Base-by-base conservation (phyloP, 495 filamentous ascomycete species). In the Gamarada debralockiae region DNA sequence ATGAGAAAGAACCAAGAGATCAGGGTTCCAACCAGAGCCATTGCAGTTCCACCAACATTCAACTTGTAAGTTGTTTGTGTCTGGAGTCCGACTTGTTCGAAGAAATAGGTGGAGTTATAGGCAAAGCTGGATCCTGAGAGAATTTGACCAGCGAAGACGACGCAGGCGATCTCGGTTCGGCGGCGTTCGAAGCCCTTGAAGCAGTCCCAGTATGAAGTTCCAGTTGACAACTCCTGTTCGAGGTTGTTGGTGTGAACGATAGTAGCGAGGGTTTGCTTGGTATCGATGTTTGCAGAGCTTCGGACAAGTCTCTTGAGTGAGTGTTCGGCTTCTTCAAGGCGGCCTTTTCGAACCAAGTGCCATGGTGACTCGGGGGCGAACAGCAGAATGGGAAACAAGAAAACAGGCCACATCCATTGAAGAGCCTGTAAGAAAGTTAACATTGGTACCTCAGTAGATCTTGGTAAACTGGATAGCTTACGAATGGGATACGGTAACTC, bases 61-160 rank as follows among this genome's bases (percentile, higher is more conserved):
- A 78, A 73, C 83, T 89, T 50, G 77, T 7, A 39, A 14, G 37
- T 7, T 7, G 5, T 48, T 8, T 57, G 69, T 3, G 29, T 37
- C 25, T 59, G 72, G 13, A 69, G 80, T n/a, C 79, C 72, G 4
- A 74, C 71, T 22, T 72, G 62, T 46, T 82, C 75, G 61, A 84
- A 76, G 65, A 89, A 86, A 55, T 86, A 85, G 17, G 83, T 82
- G 48, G 80, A 82, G 60, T 86, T 86, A 36, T 81, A 81, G 36
- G 80, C 82, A 64, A 90, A 79, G 3, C 78, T 76, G 52, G 82
- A 82, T 17, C 86, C 87, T 43, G 74, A 81, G 18, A 89, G 67
- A 15, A 82, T 80, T 65, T 90, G 86, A 25, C 85, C 84, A 9
- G 81, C 73, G 82, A 85, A 90, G 41, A 79, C 73, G 61, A 82